phyloP scores from a whole-genome alignment of 1,284 basidiomycete species.

The Rugosomyces carneus region DNA sequence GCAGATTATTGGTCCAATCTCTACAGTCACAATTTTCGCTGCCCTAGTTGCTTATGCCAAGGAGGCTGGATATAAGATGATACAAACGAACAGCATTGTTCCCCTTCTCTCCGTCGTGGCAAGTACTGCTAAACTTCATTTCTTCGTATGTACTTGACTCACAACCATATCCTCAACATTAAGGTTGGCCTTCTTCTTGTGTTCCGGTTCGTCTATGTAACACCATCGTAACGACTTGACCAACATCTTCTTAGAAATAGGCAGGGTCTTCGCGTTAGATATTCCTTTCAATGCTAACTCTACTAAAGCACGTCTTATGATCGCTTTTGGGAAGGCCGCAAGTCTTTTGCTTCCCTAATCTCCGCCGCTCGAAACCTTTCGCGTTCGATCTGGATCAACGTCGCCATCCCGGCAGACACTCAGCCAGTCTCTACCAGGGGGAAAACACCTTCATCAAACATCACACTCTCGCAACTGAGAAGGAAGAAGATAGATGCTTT shows the following conservation, averaged over 20 bases:
- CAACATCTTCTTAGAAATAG: constrained; percentile 30
- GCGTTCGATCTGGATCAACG: constrained; percentile 72
- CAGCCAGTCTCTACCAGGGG: constrained; percentile 37
- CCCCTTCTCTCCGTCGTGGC: constrained; percentile 88
- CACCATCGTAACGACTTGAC: background rate
- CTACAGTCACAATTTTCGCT: constrained; percentile 78
- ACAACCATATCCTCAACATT: background rate
- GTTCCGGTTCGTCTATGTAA: constrained; percentile 48
- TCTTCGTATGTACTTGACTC: background rate
- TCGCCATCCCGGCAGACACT: constrained; percentile 57
- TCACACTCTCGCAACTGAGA: constrained; percentile 54
- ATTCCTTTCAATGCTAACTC: constrained; percentile 2
- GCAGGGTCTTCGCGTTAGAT: constrained; percentile 18
- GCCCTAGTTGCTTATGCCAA: constrained; percentile 52
- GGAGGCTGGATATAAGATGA: constrained; percentile 46
- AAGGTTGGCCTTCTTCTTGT: constrained; percentile 74
- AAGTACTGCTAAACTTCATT: constrained; percentile 28
- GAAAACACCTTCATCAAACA: constrained; percentile 38
- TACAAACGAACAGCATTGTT: constrained; percentile 69
- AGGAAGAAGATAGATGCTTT: constrained; percentile 68
- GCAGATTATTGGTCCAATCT: constrained; percentile 71
- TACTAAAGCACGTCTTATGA: constrained; percentile 66
- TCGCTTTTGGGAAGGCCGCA: constrained; percentile 81
- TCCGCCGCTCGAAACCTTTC: constrained; percentile 46
- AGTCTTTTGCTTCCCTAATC: constrained; percentile 65